Conservation (phyloP, 176 grass and related monocot species). For the Ananas comosus region DNA sequence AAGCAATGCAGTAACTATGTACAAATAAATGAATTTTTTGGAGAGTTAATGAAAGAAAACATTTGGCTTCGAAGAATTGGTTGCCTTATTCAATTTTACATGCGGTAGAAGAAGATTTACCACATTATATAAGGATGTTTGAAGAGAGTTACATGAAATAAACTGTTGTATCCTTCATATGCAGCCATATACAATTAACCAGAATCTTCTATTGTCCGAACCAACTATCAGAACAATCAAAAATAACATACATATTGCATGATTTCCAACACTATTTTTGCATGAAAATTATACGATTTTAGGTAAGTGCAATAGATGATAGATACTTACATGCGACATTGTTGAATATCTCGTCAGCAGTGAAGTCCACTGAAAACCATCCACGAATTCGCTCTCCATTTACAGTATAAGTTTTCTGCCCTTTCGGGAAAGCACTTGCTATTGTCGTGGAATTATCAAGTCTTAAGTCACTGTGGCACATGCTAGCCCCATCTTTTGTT, state of each 20-base stretch:
- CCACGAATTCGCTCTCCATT: slow-evolving; percentile 38
- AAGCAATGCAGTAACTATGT: neutral
- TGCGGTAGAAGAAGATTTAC: too few species aligned
- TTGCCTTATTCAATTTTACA: too few species aligned
- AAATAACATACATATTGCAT: neutral
- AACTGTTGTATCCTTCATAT: too few species aligned
- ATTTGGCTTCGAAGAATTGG: too few species aligned
- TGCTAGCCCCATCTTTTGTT: slow-evolving; percentile 13
- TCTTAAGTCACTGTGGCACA: slow-evolving; percentile 6
- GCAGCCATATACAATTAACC: too few species aligned
- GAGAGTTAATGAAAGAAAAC: too few species aligned
- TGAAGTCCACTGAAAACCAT: slow-evolving; percentile 85
- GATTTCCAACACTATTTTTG: neutral
- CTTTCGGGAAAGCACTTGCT: neutral
- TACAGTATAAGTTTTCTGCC: slow-evolving; percentile 8
- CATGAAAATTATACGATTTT: slow-evolving; percentile 2
- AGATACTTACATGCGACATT: slow-evolving; percentile 77
- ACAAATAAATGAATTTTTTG: too few species aligned
- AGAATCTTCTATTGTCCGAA: too few species aligned
- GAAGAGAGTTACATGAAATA: too few species aligned
- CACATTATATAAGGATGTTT: too few species aligned
- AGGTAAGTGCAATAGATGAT: slow-evolving; percentile 1
- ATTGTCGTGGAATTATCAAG: slow-evolving; percentile 23
- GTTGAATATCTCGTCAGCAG: slow-evolving; percentile 41
- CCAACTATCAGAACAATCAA: neutral